Evolutionary conservation across 805 yeast genomes (phyloP).

Genomic region (Starmerella apicola): DNA sequence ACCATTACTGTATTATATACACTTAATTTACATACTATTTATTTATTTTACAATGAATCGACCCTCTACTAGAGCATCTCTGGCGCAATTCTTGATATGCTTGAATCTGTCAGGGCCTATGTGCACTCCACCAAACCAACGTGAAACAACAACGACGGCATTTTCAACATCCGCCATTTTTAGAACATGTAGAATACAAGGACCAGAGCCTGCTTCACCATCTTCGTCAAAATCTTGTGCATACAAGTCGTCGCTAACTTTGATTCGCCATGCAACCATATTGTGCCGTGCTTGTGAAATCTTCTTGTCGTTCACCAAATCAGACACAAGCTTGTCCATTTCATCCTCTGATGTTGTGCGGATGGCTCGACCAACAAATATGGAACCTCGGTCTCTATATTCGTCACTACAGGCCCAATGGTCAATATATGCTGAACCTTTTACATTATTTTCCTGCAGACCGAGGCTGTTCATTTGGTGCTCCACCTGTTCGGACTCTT

Average conservation of each 20-base stretch:
- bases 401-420: constrained; percentile 75
- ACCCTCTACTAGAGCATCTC: constrained; percentile 68
- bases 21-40: constrained; percentile 1
- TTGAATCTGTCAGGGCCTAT: constrained; percentile 85
- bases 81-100: constrained; percentile 78
- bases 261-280: constrained; percentile 79
- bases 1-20: no score
- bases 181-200: constrained; percentile 65
- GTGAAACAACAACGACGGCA: constrained; percentile 69
- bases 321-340: constrained; percentile 41
- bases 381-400: constrained; percentile 69
- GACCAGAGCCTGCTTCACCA: constrained; percentile 95
- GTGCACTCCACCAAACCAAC: constrained; percentile 91
- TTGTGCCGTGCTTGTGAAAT: constrained; percentile 61
- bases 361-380: constrained; percentile 67
- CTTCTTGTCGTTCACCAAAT: constrained; percentile 50
- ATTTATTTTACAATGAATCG: constrained; percentile 35
- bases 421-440: constrained; percentile 27
- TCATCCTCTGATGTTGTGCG: constrained; percentile 54
- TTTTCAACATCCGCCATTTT: constrained; percentile 63
- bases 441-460: constrained; percentile 23
- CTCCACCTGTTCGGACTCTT: not conserved
- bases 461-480: constrained; percentile 12
- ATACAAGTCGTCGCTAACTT: constrained; percentile 36
- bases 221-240: constrained; percentile 90